A percentile compares a stretch with the other conserved stretches of the same genome.
Conservation (phyloP, 1,139 yeast genomes). For the Pichia sp. region DNA sequence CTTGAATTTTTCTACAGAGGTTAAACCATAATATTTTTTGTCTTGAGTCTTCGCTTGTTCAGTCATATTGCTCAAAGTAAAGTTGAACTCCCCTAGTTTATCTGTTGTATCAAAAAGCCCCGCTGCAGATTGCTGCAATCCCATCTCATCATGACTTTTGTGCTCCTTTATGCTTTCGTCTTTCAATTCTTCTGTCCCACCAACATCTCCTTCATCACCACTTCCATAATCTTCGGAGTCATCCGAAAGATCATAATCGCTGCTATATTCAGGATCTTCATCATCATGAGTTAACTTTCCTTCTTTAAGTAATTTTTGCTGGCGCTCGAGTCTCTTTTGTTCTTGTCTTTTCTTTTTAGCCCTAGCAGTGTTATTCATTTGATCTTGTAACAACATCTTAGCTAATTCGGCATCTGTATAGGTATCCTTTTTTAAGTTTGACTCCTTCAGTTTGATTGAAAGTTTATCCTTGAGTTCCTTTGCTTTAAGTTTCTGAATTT, state of each 20-base stretch:
- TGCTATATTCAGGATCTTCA: constrained; percentile 15
- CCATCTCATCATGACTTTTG: constrained; percentile 6
- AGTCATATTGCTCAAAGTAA: constrained; percentile 17
- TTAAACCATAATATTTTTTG: constrained; percentile 13
- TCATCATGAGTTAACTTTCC: constrained; percentile 19
- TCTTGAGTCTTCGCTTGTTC: constrained; percentile 19
- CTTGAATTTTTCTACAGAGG: constrained; percentile 17
- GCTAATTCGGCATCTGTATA: constrained; percentile 16
- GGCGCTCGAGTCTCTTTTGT: constrained; percentile 6
- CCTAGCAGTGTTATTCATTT: constrained; percentile 14
- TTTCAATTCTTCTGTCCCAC: neutral
- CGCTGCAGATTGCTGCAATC: neutral
- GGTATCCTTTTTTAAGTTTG: constrained; percentile 10
- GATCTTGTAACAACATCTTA: constrained; percentile 19
- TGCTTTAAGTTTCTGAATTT: constrained; percentile 15
- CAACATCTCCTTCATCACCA: constrained; percentile 6
- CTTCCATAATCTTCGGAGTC: neutral
- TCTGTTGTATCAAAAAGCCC: constrained; percentile 1
- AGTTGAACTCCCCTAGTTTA: constrained; percentile 13
- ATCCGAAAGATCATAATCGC: constrained; percentile 6
- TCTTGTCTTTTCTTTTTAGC: constrained; percentile 15
- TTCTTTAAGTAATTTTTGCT: constrained; percentile 11
- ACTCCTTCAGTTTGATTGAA: neutral
- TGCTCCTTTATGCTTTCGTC: constrained; percentile 6
- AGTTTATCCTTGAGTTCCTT: constrained; percentile 15